Base-by-base conservation (phyloP, 169 alveolate species). In the Babesia bigemina region DNA sequence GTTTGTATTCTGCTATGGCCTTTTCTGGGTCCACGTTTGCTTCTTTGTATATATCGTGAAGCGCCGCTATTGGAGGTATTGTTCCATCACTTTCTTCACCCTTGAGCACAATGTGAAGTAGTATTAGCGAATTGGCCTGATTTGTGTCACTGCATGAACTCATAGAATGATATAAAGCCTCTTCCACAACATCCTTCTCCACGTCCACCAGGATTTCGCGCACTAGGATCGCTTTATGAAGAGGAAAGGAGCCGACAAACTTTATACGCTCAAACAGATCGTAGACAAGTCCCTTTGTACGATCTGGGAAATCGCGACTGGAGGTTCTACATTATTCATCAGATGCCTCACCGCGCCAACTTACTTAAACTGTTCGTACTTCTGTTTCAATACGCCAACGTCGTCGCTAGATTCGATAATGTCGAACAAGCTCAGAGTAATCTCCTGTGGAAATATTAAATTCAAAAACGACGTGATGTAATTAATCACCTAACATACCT, bases 31-130 rank as follows among this genome's bases (percentile, higher is more conserved):
- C 70, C 14, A 65, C 53, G 21, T 75, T 61, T 9, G 17, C 73
- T 14, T 63, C 42, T 29, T 49, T 45, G 47, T 75, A 75, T 11
- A 75, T 42, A 36, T 75, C 59, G 48, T 65, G 77, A n/a, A 75
- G 21, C 19, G 84, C 16, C 8, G 84, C 65, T 4, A 75, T 63
- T 8, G 67, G 63, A 26, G 84, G 84, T 26, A 75, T 63, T 12
- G n/a, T 65, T 19, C 6, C 44, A 55, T 0, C 7, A 13, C 19
- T 67, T n/a, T 39, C 59, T 10, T 47, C 13, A 21, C 19, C 28
- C 21, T 47, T 10, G 21, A 75, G 21, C 24, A 47, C 65, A 19
- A 63, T 36, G 49, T 63, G 14, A 19, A 62, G 14, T 16, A 75
- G 16, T 0, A 75, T 11, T 0, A 75, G 70, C 33, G 52, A 7